These are phyloP conservation scores for Geranomyces variabilis DNA, from an alignment of 192 early-diverging fungal species.

Conservation along the genomic window DNA sequence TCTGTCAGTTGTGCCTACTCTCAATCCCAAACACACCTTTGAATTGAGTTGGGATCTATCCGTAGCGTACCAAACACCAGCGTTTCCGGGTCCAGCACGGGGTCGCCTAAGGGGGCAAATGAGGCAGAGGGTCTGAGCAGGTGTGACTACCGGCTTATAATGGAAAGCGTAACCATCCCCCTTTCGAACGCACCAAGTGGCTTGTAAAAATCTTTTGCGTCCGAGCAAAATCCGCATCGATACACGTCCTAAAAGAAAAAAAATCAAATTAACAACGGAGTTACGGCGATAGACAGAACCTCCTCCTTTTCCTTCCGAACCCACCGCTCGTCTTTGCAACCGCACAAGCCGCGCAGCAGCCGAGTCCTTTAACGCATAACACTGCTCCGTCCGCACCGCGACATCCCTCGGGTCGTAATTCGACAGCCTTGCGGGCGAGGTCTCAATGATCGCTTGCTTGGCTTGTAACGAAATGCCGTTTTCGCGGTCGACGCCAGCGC, in stretches of 20 bases:
- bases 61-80: slow-evolving; percentile 44
- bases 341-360: slow-evolving; percentile 30
- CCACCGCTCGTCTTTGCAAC: slow-evolving; percentile 28
- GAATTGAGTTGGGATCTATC: slow-evolving; percentile 41
- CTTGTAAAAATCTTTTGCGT: slow-evolving; percentile 55
- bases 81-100: slow-evolving; percentile 46
- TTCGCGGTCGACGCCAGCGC: too few relatives aligned
- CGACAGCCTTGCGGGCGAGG: slow-evolving; percentile 28
- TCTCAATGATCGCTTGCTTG: slow-evolving; percentile 47
- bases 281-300: too few relatives aligned
- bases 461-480: slow-evolving; percentile 33
- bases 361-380: slow-evolving; percentile 32
- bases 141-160: not conserved
- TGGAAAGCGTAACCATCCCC: not conserved
- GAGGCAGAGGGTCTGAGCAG: not conserved
- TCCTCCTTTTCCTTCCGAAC: not conserved
- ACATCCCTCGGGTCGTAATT: slow-evolving; percentile 47
- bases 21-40: too few relatives aligned
- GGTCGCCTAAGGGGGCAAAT: slow-evolving; percentile 36
- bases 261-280: too few relatives aligned
- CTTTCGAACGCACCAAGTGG: slow-evolving; percentile 46
- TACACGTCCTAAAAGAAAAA: slow-evolving; percentile 39
- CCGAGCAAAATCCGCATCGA: slow-evolving; percentile 49
- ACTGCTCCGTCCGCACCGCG: slow-evolving; percentile 40
- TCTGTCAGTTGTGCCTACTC: too few relatives aligned